phyloP scores from a whole-genome alignment of 768 basidiomycete genomes.

The Macrolepiota fuliginosa region DNA sequence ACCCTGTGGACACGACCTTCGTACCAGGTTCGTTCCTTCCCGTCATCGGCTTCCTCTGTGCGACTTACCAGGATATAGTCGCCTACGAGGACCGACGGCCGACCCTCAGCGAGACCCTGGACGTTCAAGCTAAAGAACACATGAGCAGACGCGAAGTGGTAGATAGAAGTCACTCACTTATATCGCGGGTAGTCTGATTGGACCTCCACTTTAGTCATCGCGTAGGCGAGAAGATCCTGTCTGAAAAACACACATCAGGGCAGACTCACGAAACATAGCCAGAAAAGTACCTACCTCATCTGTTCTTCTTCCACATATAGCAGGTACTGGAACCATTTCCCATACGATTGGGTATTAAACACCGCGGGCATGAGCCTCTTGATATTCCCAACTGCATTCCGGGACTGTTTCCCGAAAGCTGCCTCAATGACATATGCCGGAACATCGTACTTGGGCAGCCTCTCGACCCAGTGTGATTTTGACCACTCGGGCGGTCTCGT shows the following conservation, averaged over 20 bases:
- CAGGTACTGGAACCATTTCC: constrained; percentile 40
- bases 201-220: constrained; percentile 34
- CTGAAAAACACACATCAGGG: constrained; percentile 21
- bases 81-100: constrained; percentile 57
- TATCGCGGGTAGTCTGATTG: constrained; percentile 36
- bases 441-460: constrained; percentile 28
- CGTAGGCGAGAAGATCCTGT: constrained; percentile 36
- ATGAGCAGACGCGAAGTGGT: not conserved
- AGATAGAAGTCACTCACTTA: constrained; percentile 29
- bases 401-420: constrained; percentile 23
- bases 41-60: constrained; percentile 18
- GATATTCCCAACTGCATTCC: constrained; percentile 17
- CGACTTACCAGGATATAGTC: constrained; percentile 38
- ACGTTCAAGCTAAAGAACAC: constrained; percentile 39
- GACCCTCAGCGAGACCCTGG: constrained; percentile 54
- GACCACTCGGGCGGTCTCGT: constrained; percentile 39
- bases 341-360: constrained; percentile 39
- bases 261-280: constrained; percentile 1
- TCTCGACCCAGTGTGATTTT: constrained; percentile 31
- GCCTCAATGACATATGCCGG: constrained; percentile 28
- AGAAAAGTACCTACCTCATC: constrained; percentile 33
- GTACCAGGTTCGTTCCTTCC: constrained; percentile 29
- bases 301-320: constrained; percentile 51
- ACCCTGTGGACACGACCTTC: constrained; percentile 51
- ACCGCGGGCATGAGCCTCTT: constrained; percentile 33